Conservation (phyloP, 306 rosid species). For the Ammopiptanthus mongolicus region DNA sequence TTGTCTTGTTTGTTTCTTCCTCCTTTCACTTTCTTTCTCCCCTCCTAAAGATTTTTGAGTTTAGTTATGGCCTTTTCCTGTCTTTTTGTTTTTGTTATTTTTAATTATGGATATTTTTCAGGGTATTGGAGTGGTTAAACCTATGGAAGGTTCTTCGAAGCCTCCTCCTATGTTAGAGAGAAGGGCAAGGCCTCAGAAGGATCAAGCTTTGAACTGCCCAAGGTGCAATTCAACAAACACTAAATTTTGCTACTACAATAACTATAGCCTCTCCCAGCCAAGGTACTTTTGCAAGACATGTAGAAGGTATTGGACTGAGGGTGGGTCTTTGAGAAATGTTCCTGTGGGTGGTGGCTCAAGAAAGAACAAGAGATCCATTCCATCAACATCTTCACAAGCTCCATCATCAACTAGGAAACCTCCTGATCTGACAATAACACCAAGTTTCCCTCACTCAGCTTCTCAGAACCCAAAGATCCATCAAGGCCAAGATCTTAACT, state of each 20-base stretch:
- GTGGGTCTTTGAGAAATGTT: slow-evolving; percentile 90
- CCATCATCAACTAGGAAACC: slow-evolving; percentile 36
- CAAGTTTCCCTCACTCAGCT: slow-evolving; percentile 37
- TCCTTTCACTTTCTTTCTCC: slow-evolving; percentile 1
- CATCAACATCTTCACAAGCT: slow-evolving; percentile 27
- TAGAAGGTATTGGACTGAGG: slow-evolving; percentile 98
- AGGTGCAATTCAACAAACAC: slow-evolving; percentile 97
- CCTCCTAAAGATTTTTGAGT: background rate
- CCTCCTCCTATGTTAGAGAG: slow-evolving; percentile 48
- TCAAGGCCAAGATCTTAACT: slow-evolving; percentile 85
- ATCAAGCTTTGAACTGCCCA: slow-evolving; percentile 90
- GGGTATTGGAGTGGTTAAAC: slow-evolving; percentile 47
- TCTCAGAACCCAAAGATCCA: slow-evolving; percentile 69
- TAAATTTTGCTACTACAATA: slow-evolving; percentile 94
- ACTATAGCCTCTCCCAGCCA: slow-evolving; percentile 93
- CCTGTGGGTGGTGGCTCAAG: slow-evolving; percentile 99
- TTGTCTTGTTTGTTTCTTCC: slow-evolving; percentile 34
- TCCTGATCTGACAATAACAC: slow-evolving; percentile 26
- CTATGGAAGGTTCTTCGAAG: slow-evolving; percentile 64
- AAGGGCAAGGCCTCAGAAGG: slow-evolving; percentile 69
- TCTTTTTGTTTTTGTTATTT: background rate
- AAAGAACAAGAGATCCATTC: slow-evolving; percentile 74
- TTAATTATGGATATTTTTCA: slow-evolving; percentile 20
- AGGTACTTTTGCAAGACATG: slow-evolving; percentile 95
- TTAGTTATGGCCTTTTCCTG: slow-evolving; percentile 24